A percentile compares a stretch with the other conserved stretches of the same genome.
phyloP scores from a whole-genome alignment of 352 stramenopile species.

The Phytophthora rubi region DNA sequence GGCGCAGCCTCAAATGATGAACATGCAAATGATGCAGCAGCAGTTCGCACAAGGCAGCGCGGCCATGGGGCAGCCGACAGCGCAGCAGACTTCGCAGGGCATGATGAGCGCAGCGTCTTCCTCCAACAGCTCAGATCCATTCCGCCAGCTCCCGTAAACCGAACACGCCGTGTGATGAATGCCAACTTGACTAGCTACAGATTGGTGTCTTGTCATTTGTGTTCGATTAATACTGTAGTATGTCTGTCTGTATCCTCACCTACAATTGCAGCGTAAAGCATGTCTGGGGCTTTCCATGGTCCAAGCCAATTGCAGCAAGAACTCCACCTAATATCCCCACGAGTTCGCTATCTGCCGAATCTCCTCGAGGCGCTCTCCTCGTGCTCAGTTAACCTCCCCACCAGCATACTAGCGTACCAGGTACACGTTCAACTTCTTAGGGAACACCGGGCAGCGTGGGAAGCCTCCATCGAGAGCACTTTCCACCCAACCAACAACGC shows the following conservation, averaged over 20 bases:
- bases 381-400: conserved; percentile 8
- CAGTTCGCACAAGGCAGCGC: conserved; percentile 26
- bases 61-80: conserved; percentile 15
- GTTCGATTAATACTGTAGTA: background rate
- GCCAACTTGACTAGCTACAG: conserved; percentile 5
- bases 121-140: conserved; percentile 31
- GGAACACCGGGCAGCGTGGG: conserved; percentile 27
- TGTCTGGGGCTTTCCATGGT: conserved; percentile 82
- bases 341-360: conserved; percentile 52
- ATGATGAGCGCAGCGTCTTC: conserved; percentile 11
- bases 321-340: conserved; percentile 81
- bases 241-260: no score
- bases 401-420: conserved; percentile 15
- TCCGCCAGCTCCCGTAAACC: conserved; percentile 32
- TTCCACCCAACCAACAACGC: conserved; percentile 33
- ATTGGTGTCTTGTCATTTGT: conserved; percentile 2
- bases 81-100: conserved; percentile 9
- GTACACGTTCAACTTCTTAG: conserved; percentile 23
- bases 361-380: conserved; percentile 21
- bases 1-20: conserved; percentile 47
- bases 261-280: conserved; percentile 9
- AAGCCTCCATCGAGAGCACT: conserved; percentile 26
- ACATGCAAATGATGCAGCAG: conserved; percentile 35
- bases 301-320: conserved; percentile 74
- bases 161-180: conserved; percentile 11